phyloP scores from a whole-genome alignment of 805 yeast genomes.

The Maudiozyma barnettii region DNA sequence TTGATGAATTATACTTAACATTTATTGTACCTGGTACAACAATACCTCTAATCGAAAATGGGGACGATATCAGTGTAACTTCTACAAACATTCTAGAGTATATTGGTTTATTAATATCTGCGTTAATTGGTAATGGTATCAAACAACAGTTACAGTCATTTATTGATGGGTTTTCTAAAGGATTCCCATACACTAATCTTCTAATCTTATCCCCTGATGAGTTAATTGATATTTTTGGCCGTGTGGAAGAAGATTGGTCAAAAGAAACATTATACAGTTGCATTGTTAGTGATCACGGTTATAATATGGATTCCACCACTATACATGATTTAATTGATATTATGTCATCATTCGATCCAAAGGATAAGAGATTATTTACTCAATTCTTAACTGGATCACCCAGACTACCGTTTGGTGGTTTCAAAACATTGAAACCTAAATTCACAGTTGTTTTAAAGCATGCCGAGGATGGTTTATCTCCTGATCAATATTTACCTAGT shows the following conservation, averaged over 20 bases:
- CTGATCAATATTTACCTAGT: constrained; percentile 84
- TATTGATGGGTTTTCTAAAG: constrained; percentile 69
- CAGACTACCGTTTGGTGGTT: constrained; percentile 87
- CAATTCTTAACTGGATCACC: constrained; percentile 93
- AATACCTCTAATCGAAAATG: constrained; percentile 48
- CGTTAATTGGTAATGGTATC: constrained; percentile 56
- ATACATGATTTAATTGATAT: constrained; percentile 54
- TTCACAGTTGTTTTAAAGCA: constrained; percentile 80
- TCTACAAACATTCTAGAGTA: constrained; percentile 48
- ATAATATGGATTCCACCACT: constrained; percentile 54
- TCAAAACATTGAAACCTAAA: constrained; percentile 68
- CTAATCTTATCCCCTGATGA: constrained; percentile 68
- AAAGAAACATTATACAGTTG: constrained; percentile 46
- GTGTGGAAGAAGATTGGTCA: constrained; percentile 82
- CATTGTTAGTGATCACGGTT: constrained; percentile 86
- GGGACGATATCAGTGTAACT: constrained; percentile 42
- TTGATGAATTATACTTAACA: constrained; percentile 45
- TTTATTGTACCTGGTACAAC: constrained; percentile 73
- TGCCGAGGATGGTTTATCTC: constrained; percentile 55
- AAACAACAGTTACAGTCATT: constrained; percentile 56
- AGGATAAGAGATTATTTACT: constrained; percentile 61
- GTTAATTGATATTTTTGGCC: constrained; percentile 61
- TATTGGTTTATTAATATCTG: constrained; percentile 46
- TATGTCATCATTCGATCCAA: constrained; percentile 42
- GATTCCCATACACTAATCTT: constrained; percentile 70